Base-by-base conservation (phyloP, 805 yeast genomes). In the Hanseniaspora clermontiae region DNA sequence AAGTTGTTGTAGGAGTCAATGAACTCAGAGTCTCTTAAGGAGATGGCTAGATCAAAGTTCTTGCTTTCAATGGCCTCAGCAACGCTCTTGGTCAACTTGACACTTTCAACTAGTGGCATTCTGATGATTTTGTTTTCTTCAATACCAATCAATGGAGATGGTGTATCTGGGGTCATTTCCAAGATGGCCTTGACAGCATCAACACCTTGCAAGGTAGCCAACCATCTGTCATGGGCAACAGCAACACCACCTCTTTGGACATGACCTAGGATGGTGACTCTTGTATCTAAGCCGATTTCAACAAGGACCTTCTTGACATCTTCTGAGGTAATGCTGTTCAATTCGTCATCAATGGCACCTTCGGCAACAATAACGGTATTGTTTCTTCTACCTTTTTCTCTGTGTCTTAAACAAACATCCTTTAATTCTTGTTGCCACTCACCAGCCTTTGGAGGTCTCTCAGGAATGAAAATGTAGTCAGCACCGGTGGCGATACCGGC, bases 231-330 rank as follows among this genome's bases (percentile, higher is more conserved):
- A 62, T 72, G 81, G 0, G 89, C 87, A 50, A 82, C 87, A 1
- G 91, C 88, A 24, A 84, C 76, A 65, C 91, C 91, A 71, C 91
- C 91, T 72, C 91, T 76, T 71, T 84, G 91, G 45, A 84, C 90
- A 62, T 84, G 91, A 27, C 91, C 91, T 62, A 84, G 71, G 5
- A 84, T 82, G 51, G 91, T 84, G 63, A 83, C 76, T 71, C 95
- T 75, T 6, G 91, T 84, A 66, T 85, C 95, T 52, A 85, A 70
- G 11, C 88, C 88, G 58, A 84, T 69, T 48, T 75, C 77, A 19
- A 81, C 86, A 59, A 85, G 72, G 10, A 81, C 86, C 19, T 80
- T 72, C 63, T 78, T 79, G 32, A 85, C 91, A 57, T 82, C 80
- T 49, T 79, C 75, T 31, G 86, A 73, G 5, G 84, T 72, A 59